phyloP scores from a whole-genome alignment of 495 filamentous ascomycete species.

The Daldinia childiae region DNA sequence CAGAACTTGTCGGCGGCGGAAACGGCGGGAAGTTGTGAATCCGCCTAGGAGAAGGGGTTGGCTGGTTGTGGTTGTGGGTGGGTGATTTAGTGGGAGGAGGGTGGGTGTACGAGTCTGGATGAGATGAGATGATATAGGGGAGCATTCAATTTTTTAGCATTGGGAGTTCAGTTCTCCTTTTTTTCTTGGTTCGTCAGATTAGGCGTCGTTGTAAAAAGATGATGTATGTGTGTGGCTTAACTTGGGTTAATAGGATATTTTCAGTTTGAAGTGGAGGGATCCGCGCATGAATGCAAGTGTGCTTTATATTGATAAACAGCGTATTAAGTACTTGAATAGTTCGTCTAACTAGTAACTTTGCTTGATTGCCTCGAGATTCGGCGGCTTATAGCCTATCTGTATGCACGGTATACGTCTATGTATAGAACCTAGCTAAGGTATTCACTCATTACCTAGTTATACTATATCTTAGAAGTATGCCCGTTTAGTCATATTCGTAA shows the following conservation, averaged over 20 bases:
- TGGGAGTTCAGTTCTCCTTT: background rate
- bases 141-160: conserved; percentile 2
- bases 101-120: background rate
- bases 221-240: background rate
- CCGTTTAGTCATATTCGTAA: too few species aligned
- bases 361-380: too few species aligned
- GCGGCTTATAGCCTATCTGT: too few species aligned
- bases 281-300: conserved; percentile 4
- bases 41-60: background rate
- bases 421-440: too few species aligned
- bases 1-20: conserved; percentile 69
- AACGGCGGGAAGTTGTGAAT: conserved; percentile 33
- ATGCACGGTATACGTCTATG: too few species aligned
- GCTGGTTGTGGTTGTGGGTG: background rate
- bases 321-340: background rate
- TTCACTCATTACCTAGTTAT: too few species aligned
- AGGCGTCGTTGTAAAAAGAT: conserved; percentile 22
- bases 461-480: too few species aligned
- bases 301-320: background rate
- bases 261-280: background rate
- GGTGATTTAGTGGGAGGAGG: background rate
- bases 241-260: background rate
- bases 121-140: background rate
- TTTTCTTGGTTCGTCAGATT: background rate
- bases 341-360: too few species aligned